These are phyloP conservation scores for Rosa rugosa DNA, from an alignment of 306 rosid species.

Conservation along the genomic window DNA sequence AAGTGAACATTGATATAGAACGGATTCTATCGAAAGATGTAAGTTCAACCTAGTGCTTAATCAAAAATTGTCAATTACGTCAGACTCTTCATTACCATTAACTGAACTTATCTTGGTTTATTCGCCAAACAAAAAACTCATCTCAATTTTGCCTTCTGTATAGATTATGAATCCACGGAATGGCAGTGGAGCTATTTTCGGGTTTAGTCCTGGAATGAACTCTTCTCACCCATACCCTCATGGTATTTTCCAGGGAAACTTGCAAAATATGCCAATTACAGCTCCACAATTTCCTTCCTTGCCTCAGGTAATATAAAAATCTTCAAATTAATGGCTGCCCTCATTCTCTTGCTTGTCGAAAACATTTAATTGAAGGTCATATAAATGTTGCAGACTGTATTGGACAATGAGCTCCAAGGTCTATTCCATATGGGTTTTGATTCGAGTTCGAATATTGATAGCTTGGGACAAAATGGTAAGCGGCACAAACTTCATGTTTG, in stretches of 20 bases:
- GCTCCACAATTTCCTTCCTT: constrained; percentile 63
- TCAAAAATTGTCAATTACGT: not conserved
- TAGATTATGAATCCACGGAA: constrained; percentile 71
- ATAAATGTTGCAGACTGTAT: constrained; percentile 48
- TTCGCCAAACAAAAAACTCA: not conserved
- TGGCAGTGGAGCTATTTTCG: constrained; percentile 52
- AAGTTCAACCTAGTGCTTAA: constrained; percentile 32
- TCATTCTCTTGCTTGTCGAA: constrained; percentile 15
- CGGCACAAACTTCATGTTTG: constrained; percentile 17
- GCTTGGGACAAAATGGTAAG: constrained; percentile 82
- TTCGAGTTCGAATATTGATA: constrained; percentile 58
- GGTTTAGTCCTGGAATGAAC: constrained; percentile 58
- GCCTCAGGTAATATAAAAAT: constrained; percentile 58
- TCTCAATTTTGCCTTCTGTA: constrained; percentile 12
- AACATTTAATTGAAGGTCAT: constrained; percentile 6
- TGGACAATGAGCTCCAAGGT: constrained; percentile 80
- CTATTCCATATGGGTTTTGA: constrained; percentile 82
- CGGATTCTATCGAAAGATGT: constrained; percentile 89
- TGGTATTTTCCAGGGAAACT: constrained; percentile 58
- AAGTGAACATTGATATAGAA: constrained; percentile 75
- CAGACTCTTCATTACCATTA: not conserved
- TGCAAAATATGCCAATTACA: constrained; percentile 55
- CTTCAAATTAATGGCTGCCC: constrained; percentile 6
- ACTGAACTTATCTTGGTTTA: constrained; percentile 11
- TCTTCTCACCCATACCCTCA: constrained; percentile 57